A percentile compares a stretch with the other conserved stretches of the same genome.
phyloP scores from a whole-genome alignment of 192 early-diverging fungal genomes.

The Borealophlyctis nickersoniae region DNA sequence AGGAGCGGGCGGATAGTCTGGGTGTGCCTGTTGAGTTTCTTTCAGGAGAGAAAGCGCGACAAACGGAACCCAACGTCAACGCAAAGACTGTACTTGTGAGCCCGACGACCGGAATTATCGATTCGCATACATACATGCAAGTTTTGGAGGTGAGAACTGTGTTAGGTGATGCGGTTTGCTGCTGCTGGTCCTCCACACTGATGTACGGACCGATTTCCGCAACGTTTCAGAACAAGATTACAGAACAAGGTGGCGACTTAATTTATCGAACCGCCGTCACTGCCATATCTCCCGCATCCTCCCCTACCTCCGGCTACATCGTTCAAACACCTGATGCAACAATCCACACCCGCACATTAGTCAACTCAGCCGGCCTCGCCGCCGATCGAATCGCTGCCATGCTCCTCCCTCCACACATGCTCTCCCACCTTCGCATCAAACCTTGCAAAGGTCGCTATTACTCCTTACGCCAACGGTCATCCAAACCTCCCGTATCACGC shows the following conservation, averaged over 20 bases:
- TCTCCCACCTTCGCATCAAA: conserved; percentile 51
- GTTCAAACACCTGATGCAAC: conserved; percentile 14
- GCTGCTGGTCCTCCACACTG: background rate
- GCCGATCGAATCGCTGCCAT: conserved; percentile 60
- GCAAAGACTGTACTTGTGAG: conserved; percentile 59
- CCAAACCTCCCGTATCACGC: conserved; percentile 44
- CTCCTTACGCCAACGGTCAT: conserved; percentile 38
- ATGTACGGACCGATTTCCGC: background rate
- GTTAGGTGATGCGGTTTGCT: conserved; percentile 35
- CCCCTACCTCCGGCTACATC: conserved; percentile 2
- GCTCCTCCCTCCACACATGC: conserved; percentile 14
- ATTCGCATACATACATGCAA: conserved; percentile 69
- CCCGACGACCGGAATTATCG: conserved; percentile 78
- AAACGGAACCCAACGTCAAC: conserved; percentile 60
- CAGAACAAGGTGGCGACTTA: conserved; percentile 10
- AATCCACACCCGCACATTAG: conserved; percentile 56
- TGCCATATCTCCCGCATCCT: background rate
- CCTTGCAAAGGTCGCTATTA: conserved; percentile 84
- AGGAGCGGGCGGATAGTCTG: conserved; percentile 6
- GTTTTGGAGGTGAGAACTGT: conserved; percentile 50
- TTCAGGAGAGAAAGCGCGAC: conserved; percentile 21
- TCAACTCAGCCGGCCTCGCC: conserved; percentile 78
- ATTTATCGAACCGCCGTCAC: conserved; percentile 13
- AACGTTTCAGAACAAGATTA: background rate
- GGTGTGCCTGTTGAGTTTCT: conserved; percentile 15